Evolutionary conservation across 495 filamentous ascomycete species (phyloP), one percentile per base, ranked within the genome.

Genomic region (Daldinia childiae): DNA sequence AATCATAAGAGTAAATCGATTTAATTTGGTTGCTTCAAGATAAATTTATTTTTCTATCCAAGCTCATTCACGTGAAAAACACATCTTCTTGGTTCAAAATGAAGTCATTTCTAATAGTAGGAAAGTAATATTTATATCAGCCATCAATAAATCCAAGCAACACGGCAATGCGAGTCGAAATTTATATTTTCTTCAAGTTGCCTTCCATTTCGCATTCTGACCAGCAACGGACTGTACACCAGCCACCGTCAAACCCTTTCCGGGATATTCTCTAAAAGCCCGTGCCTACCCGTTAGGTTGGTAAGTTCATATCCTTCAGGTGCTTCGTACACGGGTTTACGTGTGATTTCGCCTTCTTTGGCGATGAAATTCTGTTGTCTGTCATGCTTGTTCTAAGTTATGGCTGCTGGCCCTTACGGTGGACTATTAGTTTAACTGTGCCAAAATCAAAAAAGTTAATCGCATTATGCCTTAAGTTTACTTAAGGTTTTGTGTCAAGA

Each of bases 161-260:
- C n/a, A n/a, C n/a, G n/a, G n/a, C n/a, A n/a, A n/a, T 11, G 41
- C 41, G 2, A 19, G 1, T 9, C 19, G 0, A 26, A 15, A 11
- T 15, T 52, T 11, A 27, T 7, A 34, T 48, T 14, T 17, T 48
- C 32, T 34, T 61, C 29, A 50, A 7, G 26, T 8, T 5, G 2
- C 9, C 19, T 64, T 55, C 1, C 1, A 9, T 1, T 64, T 64
- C 15, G 55, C 59, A 58, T 80, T 80, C 32, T 71, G 70, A 29
- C 77, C 77, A 14, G 78, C 78, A 32, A 80, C 56, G 4, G 75
- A 77, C 67, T 79, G 77, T 11, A 79, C 72, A 48, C 68, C 43
- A 15, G 77, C 76, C 26, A 75, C 68, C 1, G 73, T 67, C 6
- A 77, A 80, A 30, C 69, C 72, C 57, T 74, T 76, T 2, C 67